Evolutionary conservation across 2,329 filamentous ascomycete genomes (phyloP).

Genomic region (Pezicula carpinea): DNA sequence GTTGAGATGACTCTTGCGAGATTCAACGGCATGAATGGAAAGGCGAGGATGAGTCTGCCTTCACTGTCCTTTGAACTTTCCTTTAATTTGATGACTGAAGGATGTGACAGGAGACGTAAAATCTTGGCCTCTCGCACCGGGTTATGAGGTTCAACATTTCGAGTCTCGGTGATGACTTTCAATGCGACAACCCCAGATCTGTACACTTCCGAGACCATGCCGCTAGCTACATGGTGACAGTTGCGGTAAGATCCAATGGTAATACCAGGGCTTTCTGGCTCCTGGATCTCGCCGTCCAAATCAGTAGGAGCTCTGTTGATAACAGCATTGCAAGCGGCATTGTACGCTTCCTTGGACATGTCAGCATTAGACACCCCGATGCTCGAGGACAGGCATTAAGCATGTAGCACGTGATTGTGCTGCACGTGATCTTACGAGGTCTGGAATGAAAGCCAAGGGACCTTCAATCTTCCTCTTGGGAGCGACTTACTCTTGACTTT

Average conservation of each 20-base stretch:
- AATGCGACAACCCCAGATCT: slow-evolving; percentile 61
- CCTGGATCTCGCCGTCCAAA: slow-evolving; percentile 8
- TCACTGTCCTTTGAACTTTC: slow-evolving; percentile 69
- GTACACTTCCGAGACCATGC: slow-evolving; percentile 81
- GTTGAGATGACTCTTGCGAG: slow-evolving; percentile 62
- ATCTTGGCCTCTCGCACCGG: slow-evolving; percentile 75
- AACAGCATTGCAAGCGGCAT: slow-evolving; percentile 36
- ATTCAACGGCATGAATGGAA: slow-evolving; percentile 76
- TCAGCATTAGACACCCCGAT: neutral
- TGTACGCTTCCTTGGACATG: slow-evolving; percentile 51
- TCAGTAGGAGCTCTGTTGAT: slow-evolving; percentile 27
- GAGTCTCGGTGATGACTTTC: slow-evolving; percentile 77
- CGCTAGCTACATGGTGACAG: slow-evolving; percentile 55
- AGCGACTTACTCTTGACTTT: slow-evolving; percentile 48
- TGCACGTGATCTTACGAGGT: no score
- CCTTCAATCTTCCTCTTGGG: no score
- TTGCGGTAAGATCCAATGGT: slow-evolving; percentile 48
- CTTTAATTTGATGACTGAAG: slow-evolving; percentile 62
- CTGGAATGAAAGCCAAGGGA: no score
- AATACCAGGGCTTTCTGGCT: slow-evolving; percentile 32
- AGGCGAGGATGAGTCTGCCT: slow-evolving; percentile 71
- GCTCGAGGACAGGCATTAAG: neutral
- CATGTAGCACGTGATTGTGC: neutral
- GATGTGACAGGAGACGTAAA: slow-evolving; percentile 52
- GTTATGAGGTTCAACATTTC: slow-evolving; percentile 76